Percentiles rank a stretch among this genome's conserved stretches.
Evolutionary conservation across 2,329 filamentous ascomycete species (phyloP).

Genomic region (Sporothrix mexicana): DNA sequence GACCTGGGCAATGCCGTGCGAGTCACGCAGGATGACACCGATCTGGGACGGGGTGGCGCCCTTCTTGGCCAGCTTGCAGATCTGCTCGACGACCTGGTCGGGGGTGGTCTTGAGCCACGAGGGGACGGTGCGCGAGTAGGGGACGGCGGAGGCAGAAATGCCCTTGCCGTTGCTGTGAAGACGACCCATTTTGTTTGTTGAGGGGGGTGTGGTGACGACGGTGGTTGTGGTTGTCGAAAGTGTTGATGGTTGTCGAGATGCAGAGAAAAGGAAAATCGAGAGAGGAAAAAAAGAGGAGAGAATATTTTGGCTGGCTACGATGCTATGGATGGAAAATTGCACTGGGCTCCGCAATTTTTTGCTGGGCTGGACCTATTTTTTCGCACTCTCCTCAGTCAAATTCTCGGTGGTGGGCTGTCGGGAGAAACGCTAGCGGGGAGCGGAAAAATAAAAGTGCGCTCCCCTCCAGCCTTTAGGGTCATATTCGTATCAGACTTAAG

Average conservation of each 20-base stretch:
- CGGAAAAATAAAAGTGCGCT: conserved; percentile 28
- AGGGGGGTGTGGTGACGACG: conserved; percentile 40
- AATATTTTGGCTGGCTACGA: conserved; percentile 11
- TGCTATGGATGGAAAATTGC: conserved; percentile 34
- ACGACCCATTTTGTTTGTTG: conserved; percentile 79
- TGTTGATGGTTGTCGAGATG: conserved; percentile 42
- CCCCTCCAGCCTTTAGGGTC: neutral
- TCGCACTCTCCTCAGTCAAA: neutral
- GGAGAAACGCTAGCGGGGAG: neutral
- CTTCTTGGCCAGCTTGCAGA: conserved; percentile 99
- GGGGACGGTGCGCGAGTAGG: conserved; percentile 92
- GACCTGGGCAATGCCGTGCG: conserved; percentile 97
- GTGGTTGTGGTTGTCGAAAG: conserved; percentile 42
- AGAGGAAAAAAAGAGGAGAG: conserved; percentile 31
- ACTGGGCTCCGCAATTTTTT: neutral
- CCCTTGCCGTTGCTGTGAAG: conserved; percentile 99
- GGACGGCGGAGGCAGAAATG: conserved; percentile 93
- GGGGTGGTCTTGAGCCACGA: conserved; percentile 99
- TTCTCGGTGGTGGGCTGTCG: conserved; percentile 19
- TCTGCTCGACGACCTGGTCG: conserved; percentile 98
- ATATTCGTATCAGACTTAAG: too few relatives aligned
- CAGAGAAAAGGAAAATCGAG: conserved; percentile 37
- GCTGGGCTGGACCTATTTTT: conserved; percentile 34
- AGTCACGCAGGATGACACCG: conserved; percentile 97
- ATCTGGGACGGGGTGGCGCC: conserved; percentile 98